Evolutionary conservation across 2,329 filamentous ascomycete species (phyloP).

Genomic region (Neoarthrinium moseri): DNA sequence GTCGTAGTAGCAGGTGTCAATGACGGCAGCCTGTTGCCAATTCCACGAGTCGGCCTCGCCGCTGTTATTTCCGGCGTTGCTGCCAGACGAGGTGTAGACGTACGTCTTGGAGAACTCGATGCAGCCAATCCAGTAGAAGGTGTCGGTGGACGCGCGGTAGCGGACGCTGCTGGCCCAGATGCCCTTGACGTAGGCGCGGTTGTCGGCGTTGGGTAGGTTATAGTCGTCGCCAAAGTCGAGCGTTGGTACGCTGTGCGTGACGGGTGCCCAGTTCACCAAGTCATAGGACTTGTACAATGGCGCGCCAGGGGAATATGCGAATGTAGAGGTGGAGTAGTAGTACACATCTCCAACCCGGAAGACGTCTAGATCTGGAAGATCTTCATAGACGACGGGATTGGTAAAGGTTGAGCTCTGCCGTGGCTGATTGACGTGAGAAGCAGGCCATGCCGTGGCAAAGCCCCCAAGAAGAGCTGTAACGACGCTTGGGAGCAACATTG

Average conservation of each 20-base stretch:
- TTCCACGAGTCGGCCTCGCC: slow-evolving; percentile 1
- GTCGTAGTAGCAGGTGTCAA: slow-evolving; percentile 53
- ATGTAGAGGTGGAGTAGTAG: slow-evolving; percentile 50
- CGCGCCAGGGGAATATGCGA: slow-evolving; percentile 49
- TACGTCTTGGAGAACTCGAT: slow-evolving; percentile 49
- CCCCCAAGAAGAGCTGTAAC: background rate
- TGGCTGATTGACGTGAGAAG: background rate
- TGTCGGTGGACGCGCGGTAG: slow-evolving; percentile 17
- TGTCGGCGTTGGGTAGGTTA: slow-evolving; percentile 6
- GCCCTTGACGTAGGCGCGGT: slow-evolving; percentile 20
- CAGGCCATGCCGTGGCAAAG: background rate
- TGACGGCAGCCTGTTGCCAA: slow-evolving; percentile 19
- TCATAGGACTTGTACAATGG: slow-evolving; percentile 48
- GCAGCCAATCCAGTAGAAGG: slow-evolving; percentile 48
- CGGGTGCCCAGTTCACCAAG: slow-evolving; percentile 42
- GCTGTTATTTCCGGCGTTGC: background rate
- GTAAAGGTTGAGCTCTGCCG: slow-evolving; percentile 13
- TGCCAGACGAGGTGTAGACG: slow-evolving; percentile 44
- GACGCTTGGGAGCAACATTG: background rate
- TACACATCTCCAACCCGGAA: slow-evolving; percentile 34
- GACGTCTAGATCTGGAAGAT: slow-evolving; percentile 49
- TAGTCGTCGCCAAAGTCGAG: slow-evolving; percentile 17
- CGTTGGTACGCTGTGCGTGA: slow-evolving; percentile 33
- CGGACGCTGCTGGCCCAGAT: slow-evolving; percentile 22
- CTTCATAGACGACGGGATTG: slow-evolving; percentile 50